phyloP scores from a whole-genome alignment of 345 rosid species.

The Durio zibethinus region DNA sequence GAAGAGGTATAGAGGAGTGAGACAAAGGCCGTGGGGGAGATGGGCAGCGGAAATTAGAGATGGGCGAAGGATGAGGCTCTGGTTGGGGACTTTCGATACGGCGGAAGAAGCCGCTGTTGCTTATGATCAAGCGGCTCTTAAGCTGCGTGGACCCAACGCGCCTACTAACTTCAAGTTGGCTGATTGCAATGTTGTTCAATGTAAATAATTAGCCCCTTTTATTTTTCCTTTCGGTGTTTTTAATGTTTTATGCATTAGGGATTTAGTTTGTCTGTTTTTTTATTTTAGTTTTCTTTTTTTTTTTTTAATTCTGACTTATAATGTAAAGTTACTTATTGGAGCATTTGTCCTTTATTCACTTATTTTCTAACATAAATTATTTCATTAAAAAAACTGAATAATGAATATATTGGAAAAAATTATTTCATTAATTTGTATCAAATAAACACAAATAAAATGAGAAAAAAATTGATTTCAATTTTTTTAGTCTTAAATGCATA shows the following conservation, averaged over 20 bases:
- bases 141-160: constrained; percentile 36
- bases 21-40: constrained; percentile 44
- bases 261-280: background rate
- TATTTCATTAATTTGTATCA: too few relatives aligned
- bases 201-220: background rate
- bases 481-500: too few relatives aligned
- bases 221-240: background rate
- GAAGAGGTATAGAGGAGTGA: constrained; percentile 40
- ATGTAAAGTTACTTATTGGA: too few relatives aligned
- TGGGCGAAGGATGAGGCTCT: constrained; percentile 24
- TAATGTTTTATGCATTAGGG: background rate
- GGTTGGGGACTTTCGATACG: constrained; percentile 42
- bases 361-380: too few relatives aligned
- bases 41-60: constrained; percentile 50
- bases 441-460: too few relatives aligned
- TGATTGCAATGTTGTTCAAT: background rate
- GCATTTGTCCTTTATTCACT: too few relatives aligned
- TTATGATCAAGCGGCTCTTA: constrained; percentile 35
- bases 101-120: constrained; percentile 43
- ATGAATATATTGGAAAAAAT: too few relatives aligned
- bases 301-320: too few relatives aligned
- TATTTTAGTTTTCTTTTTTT: too few relatives aligned
- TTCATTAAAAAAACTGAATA: too few relatives aligned
- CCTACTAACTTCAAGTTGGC: constrained; percentile 32
- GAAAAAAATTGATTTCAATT: too few relatives aligned